Percentiles rank a stretch among this genome's conserved stretches.
Conservation (phyloP, 1,139 yeast genomes). For the Hanseniaspora gamundiae region DNA sequence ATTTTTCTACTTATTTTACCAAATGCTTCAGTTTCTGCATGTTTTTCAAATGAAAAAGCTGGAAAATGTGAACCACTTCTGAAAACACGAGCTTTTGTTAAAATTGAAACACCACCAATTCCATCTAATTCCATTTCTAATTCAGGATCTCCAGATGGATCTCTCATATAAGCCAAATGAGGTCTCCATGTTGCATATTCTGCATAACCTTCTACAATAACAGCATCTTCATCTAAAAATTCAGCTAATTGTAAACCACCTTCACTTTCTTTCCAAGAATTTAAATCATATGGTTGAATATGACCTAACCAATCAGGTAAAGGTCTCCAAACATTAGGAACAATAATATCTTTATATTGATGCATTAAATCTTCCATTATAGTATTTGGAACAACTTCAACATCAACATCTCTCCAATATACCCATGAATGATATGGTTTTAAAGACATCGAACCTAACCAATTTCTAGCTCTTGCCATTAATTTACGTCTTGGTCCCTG, state of each 20-base stretch:
- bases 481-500: conserved; percentile 63
- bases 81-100: conserved; percentile 71
- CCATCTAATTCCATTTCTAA: conserved; percentile 85
- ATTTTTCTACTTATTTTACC: conserved; percentile 74
- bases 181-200: conserved; percentile 93
- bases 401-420: conserved; percentile 71
- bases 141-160: conserved; percentile 76
- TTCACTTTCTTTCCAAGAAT: conserved; percentile 83
- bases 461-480: conserved; percentile 65
- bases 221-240: conserved; percentile 71
- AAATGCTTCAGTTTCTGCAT: conserved; percentile 89
- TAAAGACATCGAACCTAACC: conserved; percentile 51
- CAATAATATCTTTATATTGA: conserved; percentile 52
- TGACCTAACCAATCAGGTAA: conserved; percentile 81
- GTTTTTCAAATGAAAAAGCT: conserved; percentile 80
- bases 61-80: conserved; percentile 79
- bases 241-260: conserved; percentile 74
- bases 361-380: conserved; percentile 55
- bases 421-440: conserved; percentile 67
- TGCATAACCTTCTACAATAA: conserved; percentile 84
- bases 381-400: conserved; percentile 49
- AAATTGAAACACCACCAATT: conserved; percentile 80
- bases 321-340: conserved; percentile 90
- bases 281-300: conserved; percentile 82
- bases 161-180: conserved; percentile 76